phyloP scores from a whole-genome alignment of 805 yeast species.

The Myxozyma udenii region DNA sequence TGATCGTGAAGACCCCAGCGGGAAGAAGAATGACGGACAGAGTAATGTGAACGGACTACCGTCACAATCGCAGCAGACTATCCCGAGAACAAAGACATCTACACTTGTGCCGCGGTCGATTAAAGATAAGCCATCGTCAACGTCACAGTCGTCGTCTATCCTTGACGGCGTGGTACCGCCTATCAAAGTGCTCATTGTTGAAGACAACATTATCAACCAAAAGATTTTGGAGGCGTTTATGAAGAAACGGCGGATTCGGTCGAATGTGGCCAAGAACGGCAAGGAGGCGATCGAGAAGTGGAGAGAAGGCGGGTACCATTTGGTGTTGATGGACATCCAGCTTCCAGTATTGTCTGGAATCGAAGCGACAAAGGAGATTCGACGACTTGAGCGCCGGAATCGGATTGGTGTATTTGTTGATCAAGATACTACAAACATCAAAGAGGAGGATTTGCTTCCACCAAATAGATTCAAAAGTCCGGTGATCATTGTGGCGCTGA shows the following conservation, averaged over 20 bases:
- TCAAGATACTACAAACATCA: slow-evolving; percentile 38
- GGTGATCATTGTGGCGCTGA: slow-evolving; percentile 94
- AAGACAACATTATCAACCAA: slow-evolving; percentile 92
- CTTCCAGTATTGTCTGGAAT: slow-evolving; percentile 94
- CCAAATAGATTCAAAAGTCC: slow-evolving; percentile 74
- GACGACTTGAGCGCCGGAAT: slow-evolving; percentile 76
- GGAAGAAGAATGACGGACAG: too few relatives aligned
- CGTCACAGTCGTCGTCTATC: slow-evolving; percentile 11
- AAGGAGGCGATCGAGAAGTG: slow-evolving; percentile 92
- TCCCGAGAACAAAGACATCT: too few relatives aligned
- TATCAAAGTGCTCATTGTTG: slow-evolving; percentile 87
- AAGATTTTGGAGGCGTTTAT: slow-evolving; percentile 85
- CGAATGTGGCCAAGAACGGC: slow-evolving; percentile 87
- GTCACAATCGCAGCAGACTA: too few relatives aligned
- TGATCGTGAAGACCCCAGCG: too few relatives aligned
- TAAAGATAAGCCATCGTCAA: slow-evolving; percentile 4
- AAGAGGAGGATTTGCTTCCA: slow-evolving; percentile 56
- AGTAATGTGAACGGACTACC: too few relatives aligned
- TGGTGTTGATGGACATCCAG: slow-evolving; percentile 96
- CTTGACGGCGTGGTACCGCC: slow-evolving; percentile 71
- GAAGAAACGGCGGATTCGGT: slow-evolving; percentile 78
- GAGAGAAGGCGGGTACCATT: slow-evolving; percentile 90
- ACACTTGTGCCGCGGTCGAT: neutral
- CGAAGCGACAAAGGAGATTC: slow-evolving; percentile 88
- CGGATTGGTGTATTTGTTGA: slow-evolving; percentile 63